Evolutionary conservation across 2,329 filamentous ascomycete genomes (phyloP).

Genomic region (Ophioceras dolichostomum): DNA sequence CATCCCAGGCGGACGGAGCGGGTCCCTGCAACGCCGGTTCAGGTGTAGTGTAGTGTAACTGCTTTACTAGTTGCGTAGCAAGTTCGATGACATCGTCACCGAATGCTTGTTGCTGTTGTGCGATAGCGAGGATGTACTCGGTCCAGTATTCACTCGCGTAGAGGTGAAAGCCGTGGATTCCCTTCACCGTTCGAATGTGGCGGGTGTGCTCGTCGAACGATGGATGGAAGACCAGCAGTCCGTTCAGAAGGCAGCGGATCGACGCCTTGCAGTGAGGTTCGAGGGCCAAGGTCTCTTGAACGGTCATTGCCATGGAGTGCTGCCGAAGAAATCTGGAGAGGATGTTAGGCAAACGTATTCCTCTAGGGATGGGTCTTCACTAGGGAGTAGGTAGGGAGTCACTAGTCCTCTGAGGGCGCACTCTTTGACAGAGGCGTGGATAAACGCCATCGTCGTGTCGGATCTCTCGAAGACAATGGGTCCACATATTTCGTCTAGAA

Average conservation of each 20-base stretch:
- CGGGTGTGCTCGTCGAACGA: neutral
- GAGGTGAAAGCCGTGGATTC: conserved; percentile 16
- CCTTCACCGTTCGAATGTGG: conserved; percentile 11
- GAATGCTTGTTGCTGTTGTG: neutral
- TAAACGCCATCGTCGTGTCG: conserved; percentile 13
- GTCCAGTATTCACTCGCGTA: conserved; percentile 18
- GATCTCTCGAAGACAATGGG: conserved; percentile 11
- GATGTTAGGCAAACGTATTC: neutral
- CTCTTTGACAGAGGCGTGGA: conserved; percentile 17
- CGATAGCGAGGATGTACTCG: conserved; percentile 12
- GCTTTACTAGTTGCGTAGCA: neutral
- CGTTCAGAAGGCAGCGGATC: conserved; percentile 12
- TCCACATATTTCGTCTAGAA: conserved; percentile 11
- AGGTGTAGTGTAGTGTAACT: too few species aligned
- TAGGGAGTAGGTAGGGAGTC: too few species aligned
- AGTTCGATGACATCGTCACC: neutral
- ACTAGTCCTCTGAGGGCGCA: too few species aligned
- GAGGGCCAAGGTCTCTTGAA: neutral
- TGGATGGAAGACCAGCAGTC: conserved; percentile 11
- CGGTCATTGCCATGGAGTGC: neutral
- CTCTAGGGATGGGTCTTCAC: too few species aligned
- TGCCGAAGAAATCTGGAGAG: neutral
- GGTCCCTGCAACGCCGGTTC: too few species aligned
- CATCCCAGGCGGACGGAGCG: too few species aligned
- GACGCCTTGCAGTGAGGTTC: neutral